phyloP scores from a whole-genome alignment of 164 flowering plant genomes.

The Chimonanthus salicifolius region DNA sequence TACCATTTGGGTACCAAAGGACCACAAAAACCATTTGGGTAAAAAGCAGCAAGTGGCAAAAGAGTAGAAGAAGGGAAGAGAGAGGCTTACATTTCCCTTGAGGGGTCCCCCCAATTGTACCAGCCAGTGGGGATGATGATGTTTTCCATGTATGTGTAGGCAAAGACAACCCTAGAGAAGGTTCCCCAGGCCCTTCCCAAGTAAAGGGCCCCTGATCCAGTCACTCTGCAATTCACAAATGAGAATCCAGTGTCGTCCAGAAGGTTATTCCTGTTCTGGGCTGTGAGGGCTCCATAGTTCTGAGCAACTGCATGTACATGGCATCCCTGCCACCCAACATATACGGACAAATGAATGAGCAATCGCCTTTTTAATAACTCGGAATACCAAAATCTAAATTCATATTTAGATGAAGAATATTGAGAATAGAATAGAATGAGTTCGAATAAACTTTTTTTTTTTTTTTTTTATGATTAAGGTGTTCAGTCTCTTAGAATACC shows the following conservation, averaged over 20 bases:
- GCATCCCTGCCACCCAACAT: slow-evolving; percentile 49
- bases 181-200: slow-evolving; percentile 99
- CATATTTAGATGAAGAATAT: too few species aligned
- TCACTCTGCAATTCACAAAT: slow-evolving; percentile 89
- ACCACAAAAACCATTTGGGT: too few species aligned
- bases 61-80: slow-evolving; percentile 1
- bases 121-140: slow-evolving; percentile 93
- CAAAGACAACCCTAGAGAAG: slow-evolving; percentile 91
- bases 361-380: not conserved
- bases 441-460: too few species aligned
- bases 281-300: slow-evolving; percentile 74
- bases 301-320: slow-evolving; percentile 92
- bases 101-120: slow-evolving; percentile 98
- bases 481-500: too few species aligned
- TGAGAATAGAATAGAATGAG: too few species aligned
- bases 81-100: slow-evolving; percentile 59
- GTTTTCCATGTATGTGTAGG: slow-evolving; percentile 90
- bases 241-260: slow-evolving; percentile 93
- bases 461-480: too few species aligned
- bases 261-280: slow-evolving; percentile 74
- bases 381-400: not conserved
- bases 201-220: slow-evolving; percentile 90
- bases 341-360: not conserved
- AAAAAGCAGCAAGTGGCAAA: not conserved
- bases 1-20: too few species aligned